A percentile compares a stretch with the other conserved stretches of the same genome.
phyloP scores from a whole-genome alignment of 192 early-diverging fungal genomes.

The Gigaspora rosea region DNA sequence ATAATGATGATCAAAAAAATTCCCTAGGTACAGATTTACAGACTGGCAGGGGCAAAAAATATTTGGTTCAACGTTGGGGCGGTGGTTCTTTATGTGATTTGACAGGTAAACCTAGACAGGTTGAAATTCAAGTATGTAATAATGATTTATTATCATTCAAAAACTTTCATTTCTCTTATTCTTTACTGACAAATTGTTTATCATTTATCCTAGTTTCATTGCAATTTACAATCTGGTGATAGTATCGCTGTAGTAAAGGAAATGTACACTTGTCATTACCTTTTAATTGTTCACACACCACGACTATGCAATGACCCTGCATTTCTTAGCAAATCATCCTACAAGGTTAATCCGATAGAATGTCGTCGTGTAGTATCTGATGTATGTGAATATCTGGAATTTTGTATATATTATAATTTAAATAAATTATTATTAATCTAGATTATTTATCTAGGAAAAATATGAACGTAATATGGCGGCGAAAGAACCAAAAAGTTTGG shows the following conservation, averaged over 20 bases:
- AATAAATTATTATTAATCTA: no score
- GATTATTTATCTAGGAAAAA: no score
- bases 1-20: background rate
- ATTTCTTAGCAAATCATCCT: conserved; percentile 46
- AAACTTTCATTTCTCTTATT: background rate
- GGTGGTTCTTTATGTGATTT: conserved; percentile 76
- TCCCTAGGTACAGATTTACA: conserved; percentile 41
- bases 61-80: conserved; percentile 70
- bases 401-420: no score
- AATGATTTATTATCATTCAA: background rate
- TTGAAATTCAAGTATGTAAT: conserved; percentile 70
- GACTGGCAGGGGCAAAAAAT: conserved; percentile 52
- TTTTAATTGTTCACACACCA: conserved; percentile 75
- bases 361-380: conserved; percentile 68
- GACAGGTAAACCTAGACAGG: conserved; percentile 63
- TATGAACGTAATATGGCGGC: no score
- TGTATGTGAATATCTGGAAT: background rate
- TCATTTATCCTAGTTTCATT: conserved; percentile 66
- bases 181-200: background rate
- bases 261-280: conserved; percentile 70
- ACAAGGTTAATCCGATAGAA: conserved; percentile 56
- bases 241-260: conserved; percentile 70
- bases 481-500: no score
- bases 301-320: conserved; percentile 67
- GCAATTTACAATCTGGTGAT: conserved; percentile 59